Base-by-base conservation (phyloP, 306 rosid species). In the Styphnolobium japonicum region DNA sequence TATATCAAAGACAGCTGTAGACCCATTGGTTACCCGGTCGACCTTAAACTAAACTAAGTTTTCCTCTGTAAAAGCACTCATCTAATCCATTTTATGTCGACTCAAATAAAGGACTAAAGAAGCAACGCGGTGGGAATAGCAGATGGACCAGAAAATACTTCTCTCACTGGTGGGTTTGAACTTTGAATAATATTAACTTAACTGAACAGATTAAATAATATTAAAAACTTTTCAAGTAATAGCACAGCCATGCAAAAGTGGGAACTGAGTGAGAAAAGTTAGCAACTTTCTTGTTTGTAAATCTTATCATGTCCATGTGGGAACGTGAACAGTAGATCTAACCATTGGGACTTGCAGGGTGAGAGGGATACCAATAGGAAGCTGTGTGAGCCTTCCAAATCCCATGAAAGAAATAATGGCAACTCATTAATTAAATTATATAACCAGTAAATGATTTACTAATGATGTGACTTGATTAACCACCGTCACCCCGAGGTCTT, bases 1-100 rank as follows among this genome's bases (percentile, higher is more conserved):
- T 36, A 61, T 57, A 40, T 67, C 55, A 62, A 21, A 10, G 73
- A 84, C 84, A 84, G 88, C 86, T 82, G 85, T 76, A 39, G 82
- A 83, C 45, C 53, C 76, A 78, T 53, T 78, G 72, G 65, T 42
- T 45, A 4, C 60, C 1, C 46, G 67, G 67, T 76, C 67, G 49
- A 58, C 29, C 53, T 48, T 4, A n/a, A n/a, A n/a, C n/a, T 29
- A 45, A 68, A 48, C 4, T 18, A 69, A 36, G 4, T 29, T 29
- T 29, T 29, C 2, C 33, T 7, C 4, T 48, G 2, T 48, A 45
- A 42, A 43, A 11, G 12, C n/a, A n/a, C n/a, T n/a, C n/a, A 27
- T 15, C 19, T 48, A 6, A 48, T n/a, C 53, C 21, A 48, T 49
- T 53, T 19, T 8, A 21, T 53, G 12, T 23, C 12, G 5, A 21